Percentiles rank a stretch among this genome's conserved stretches.
These are phyloP conservation scores for Brassica carinata DNA, from an alignment of 345 rosid genomes.

Conservation along the genomic window DNA sequence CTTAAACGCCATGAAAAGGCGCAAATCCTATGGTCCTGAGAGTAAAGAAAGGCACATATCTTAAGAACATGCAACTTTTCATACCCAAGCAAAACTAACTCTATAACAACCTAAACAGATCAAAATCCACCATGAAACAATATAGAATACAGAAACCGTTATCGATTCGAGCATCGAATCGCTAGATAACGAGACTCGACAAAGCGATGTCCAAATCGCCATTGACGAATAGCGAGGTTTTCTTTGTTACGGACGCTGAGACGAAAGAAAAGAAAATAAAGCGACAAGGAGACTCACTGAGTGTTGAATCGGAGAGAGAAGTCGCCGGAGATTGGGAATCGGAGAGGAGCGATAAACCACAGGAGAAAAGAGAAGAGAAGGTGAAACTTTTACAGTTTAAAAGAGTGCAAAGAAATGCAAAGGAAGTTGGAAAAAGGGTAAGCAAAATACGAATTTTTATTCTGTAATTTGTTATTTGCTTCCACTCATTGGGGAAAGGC, in stretches of 20 bases:
- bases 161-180: not conserved
- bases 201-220: not conserved
- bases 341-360: not conserved
- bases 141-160: not conserved
- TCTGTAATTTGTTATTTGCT: not conserved
- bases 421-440: not conserved
- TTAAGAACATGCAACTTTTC: not conserved
- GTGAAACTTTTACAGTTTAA: not conserved
- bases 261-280: not conserved
- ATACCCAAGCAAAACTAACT: not conserved
- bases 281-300: not conserved
- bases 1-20: not conserved
- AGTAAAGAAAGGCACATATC: not conserved
- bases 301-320: slow-evolving; percentile 7
- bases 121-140: not conserved
- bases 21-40: not conserved
- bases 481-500: not conserved
- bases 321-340: slow-evolving; percentile 9
- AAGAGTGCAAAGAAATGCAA: not conserved
- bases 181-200: slow-evolving; percentile 3
- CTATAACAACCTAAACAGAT: not conserved
- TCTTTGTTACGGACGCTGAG: not conserved
- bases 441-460: not conserved
- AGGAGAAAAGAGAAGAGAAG: not conserved
- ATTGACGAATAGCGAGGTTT: slow-evolving; percentile 7